phyloP scores from a whole-genome alignment of 2,329 filamentous ascomycete genomes.

The Penicillium sp. region DNA sequence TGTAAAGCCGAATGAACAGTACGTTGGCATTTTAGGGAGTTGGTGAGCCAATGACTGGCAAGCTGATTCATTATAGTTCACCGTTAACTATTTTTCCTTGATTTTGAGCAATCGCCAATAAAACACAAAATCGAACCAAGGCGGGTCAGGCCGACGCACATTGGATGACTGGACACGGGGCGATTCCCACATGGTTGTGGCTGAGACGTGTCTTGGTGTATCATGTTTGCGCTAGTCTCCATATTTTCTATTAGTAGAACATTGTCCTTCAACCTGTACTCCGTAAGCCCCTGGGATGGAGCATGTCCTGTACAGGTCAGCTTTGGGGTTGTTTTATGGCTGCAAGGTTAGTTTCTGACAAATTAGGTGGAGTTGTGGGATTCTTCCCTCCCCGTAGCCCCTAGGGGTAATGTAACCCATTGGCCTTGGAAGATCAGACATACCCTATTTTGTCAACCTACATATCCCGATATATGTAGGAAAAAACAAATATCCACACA shows the following conservation, averaged over 20 bases:
- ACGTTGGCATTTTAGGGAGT: constrained; percentile 1
- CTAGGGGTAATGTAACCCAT: not conserved
- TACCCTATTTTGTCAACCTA: not conserved
- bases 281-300: not conserved
- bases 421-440: not conserved
- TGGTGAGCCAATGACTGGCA: constrained; percentile 8
- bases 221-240: constrained; percentile 25
- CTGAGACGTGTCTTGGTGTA: constrained; percentile 27
- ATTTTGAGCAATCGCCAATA: constrained; percentile 5
- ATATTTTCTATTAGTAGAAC: constrained; percentile 29
- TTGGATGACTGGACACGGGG: constrained; percentile 13
- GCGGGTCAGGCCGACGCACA: constrained; percentile 7
- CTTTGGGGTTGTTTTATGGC: not conserved
- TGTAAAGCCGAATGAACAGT: not conserved
- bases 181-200: constrained; percentile 28
- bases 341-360: not conserved
- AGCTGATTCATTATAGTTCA: constrained; percentile 5
- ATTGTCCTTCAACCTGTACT: not conserved
- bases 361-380: not conserved
- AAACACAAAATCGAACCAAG: not conserved
- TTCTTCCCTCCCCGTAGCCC: not conserved
- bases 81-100: not conserved
- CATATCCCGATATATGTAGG: not conserved
- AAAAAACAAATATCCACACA: not conserved
- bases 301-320: not conserved